phyloP scores from a whole-genome alignment of 768 basidiomycete genomes.

The Inosperma sp. region DNA sequence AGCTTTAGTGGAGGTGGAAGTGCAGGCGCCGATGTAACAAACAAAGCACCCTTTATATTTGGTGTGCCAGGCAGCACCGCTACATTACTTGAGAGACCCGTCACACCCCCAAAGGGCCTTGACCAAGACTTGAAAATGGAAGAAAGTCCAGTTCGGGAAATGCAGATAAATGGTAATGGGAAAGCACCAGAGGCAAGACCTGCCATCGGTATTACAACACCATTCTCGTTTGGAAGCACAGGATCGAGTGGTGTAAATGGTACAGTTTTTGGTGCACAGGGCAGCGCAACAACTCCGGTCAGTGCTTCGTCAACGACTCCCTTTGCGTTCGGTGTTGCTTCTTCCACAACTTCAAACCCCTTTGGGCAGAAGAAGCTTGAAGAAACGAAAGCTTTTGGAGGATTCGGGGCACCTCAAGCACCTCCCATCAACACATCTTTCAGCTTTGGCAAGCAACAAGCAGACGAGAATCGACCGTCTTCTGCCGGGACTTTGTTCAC shows the following conservation, averaged over 20 bases:
- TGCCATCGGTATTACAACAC: conserved; percentile 35
- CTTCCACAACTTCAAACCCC: conserved; percentile 34
- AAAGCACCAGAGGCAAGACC: conserved; percentile 23
- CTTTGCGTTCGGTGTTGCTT: conserved; percentile 42
- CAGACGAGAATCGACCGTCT: conserved; percentile 36
- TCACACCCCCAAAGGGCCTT: conserved; percentile 59
- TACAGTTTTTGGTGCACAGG: conserved; percentile 30
- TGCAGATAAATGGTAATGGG: conserved; percentile 42
- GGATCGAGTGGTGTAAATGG: conserved; percentile 23
- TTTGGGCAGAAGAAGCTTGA: conserved; percentile 46
- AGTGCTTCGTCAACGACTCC: conserved; percentile 23
- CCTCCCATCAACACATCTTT: conserved; percentile 36
- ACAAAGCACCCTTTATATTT: conserved; percentile 52
- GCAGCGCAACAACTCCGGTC: conserved; percentile 19
- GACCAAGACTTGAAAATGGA: conserved; percentile 76
- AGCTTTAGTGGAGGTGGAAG: conserved; percentile 48
- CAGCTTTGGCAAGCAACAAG: conserved; percentile 41
- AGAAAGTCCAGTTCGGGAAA: conserved; percentile 70
- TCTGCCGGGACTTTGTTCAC: conserved; percentile 44
- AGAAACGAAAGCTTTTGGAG: conserved; percentile 45
- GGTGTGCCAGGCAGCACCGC: conserved; percentile 32
- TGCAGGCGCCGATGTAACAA: conserved; percentile 40
- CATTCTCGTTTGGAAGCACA: conserved; percentile 46
- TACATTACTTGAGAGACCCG: conserved; percentile 41
- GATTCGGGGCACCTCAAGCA: conserved; percentile 39